Evolutionary conservation across 2,329 filamentous ascomycete species (phyloP).

Genomic region (Scorias spongiosa): DNA sequence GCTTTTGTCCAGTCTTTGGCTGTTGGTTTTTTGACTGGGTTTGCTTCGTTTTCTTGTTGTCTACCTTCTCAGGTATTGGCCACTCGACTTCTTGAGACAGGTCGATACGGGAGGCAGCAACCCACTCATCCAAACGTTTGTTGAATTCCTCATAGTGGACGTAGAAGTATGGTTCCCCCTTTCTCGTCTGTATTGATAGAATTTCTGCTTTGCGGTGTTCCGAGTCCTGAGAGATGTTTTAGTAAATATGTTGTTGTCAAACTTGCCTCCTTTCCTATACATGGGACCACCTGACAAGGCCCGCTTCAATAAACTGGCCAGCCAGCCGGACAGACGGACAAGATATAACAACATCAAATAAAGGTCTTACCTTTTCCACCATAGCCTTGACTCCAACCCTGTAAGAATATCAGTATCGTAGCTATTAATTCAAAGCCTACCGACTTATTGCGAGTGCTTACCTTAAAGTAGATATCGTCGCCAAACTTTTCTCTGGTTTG

Average conservation of each 20-base stretch:
- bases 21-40: background rate
- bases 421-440: conserved; percentile 46
- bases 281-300: background rate
- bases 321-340: background rate
- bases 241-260: background rate
- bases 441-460: conserved; percentile 28
- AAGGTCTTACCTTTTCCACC: conserved; percentile 48
- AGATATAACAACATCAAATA: background rate
- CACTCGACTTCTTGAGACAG: conserved; percentile 87
- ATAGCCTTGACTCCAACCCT: conserved; percentile 53
- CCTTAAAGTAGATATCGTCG: conserved; percentile 72
- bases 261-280: background rate
- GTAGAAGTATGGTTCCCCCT: conserved; percentile 79
- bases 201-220: conserved; percentile 87
- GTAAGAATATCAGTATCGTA: conserved; percentile 11
- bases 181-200: conserved; percentile 79
- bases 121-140: conserved; percentile 81
- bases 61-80: conserved; percentile 80
- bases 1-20: conserved; percentile 23
- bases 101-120: conserved; percentile 67
- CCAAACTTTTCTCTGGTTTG: conserved; percentile 59
- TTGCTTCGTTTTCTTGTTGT: conserved; percentile 61
- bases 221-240: conserved; percentile 43
- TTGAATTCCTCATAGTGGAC: conserved; percentile 99
- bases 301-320: background rate